Percentiles rank a stretch among this genome's conserved stretches.
Conservation (phyloP, 139 green algal genomes). For the Ostreobium quekettii region DNA sequence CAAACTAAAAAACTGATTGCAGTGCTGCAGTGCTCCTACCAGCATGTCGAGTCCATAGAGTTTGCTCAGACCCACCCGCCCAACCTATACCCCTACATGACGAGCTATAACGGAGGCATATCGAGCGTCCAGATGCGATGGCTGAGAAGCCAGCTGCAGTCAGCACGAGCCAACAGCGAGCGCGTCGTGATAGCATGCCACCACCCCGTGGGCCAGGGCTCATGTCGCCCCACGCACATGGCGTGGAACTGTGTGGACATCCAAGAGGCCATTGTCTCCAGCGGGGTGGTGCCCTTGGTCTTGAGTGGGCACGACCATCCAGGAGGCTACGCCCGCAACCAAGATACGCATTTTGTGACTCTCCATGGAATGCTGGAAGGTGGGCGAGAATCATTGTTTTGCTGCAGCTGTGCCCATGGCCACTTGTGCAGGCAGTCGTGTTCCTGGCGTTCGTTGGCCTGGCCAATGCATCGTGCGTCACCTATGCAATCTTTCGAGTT, state of each 20-base stretch:
- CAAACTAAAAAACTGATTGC: no score
- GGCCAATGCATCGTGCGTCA: no score
- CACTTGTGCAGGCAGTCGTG: no score
- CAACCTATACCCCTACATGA: not conserved
- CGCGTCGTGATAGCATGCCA: slow-evolving; percentile 41
- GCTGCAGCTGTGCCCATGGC: no score
- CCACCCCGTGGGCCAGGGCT: slow-evolving; percentile 39
- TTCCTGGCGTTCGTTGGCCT: no score
- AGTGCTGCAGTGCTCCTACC: no score
- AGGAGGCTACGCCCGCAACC: slow-evolving; percentile 11
- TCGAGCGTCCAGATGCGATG: slow-evolving; percentile 18
- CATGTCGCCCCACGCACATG: slow-evolving; percentile 34
- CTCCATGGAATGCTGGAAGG: slow-evolving; percentile 24
- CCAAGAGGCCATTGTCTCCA: slow-evolving; percentile 22
- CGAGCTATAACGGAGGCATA: slow-evolving; percentile 6
- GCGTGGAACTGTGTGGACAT: slow-evolving; percentile 48
- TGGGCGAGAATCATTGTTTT: no score
- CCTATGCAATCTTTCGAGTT: no score
- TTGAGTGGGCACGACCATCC: slow-evolving; percentile 25
- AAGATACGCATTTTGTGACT: slow-evolving; percentile 24
- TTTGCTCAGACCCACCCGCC: no score
- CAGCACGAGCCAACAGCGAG: slow-evolving; percentile 24
- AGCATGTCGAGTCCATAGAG: no score
- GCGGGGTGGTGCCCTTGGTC: slow-evolving; percentile 22
- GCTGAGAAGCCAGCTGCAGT: slow-evolving; percentile 29